Conservation (phyloP, 306 rosid species). For the Malus orientalis region DNA sequence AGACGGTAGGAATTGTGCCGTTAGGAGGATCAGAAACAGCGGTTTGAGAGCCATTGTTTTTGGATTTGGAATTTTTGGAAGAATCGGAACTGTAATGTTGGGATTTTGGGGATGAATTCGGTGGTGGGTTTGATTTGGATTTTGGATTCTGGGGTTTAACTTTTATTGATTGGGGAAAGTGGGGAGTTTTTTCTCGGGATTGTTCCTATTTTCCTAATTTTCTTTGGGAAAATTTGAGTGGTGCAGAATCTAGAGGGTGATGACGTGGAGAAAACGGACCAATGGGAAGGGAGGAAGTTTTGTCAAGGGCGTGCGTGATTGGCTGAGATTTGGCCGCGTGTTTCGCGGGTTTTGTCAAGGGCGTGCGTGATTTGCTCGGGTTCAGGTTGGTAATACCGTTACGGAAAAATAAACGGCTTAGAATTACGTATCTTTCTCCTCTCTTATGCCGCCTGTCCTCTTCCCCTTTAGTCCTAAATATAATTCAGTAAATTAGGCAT, state of each 20-base stretch:
- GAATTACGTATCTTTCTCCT: no score
- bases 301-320: slow-evolving; percentile 23
- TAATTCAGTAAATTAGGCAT: no score
- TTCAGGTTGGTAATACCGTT: neutral
- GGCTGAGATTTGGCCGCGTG: slow-evolving; percentile 30
- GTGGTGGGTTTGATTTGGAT: neutral
- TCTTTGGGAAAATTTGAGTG: neutral
- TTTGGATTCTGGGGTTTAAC: neutral
- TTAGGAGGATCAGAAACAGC: slow-evolving; percentile 8
- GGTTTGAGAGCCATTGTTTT: slow-evolving; percentile 20
- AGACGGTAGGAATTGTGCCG: neutral
- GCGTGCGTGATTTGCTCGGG: neutral
- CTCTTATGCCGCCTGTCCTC: rapidly evolving
- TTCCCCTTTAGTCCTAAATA: no score
- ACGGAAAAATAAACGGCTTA: no score
- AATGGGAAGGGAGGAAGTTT: slow-evolving; percentile 32
- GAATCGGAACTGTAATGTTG: neutral
- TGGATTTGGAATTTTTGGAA: neutral
- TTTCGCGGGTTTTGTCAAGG: neutral
- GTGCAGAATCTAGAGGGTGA: slow-evolving; percentile 15
- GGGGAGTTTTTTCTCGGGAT: neutral
- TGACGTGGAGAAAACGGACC: slow-evolving; percentile 51
- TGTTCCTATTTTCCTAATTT: no score
- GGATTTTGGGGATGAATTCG: neutral
- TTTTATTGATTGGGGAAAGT: neutral